These are phyloP conservation scores for Schizonepeta tenuifolia DNA, from an alignment of 257 asterid genomes.

Conservation along the genomic window DNA sequence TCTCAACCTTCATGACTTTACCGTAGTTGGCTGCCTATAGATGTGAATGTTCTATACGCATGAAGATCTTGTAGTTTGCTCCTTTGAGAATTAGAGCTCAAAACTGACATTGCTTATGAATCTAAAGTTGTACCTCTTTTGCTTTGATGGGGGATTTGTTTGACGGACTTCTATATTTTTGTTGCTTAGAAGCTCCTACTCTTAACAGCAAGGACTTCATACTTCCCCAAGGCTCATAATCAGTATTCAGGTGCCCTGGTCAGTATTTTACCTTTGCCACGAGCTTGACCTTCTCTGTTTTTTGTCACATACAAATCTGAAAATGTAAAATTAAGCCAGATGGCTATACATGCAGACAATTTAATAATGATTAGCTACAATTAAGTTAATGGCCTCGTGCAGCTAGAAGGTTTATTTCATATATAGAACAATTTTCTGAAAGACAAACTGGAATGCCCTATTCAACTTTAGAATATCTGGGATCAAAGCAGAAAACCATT, in stretches of 20 bases:
- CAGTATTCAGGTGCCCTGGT: slow-evolving; percentile 41
- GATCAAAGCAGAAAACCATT: too few relatives aligned
- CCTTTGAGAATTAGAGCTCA: not conserved
- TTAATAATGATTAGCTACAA: not conserved
- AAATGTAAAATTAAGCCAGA: not conserved
- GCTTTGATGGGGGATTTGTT: slow-evolving; percentile 14
- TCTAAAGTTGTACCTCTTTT: not conserved
- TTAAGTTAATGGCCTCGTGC: not conserved
- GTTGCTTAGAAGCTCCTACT: slow-evolving; percentile 50
- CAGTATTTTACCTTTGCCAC: slow-evolving; percentile 27
- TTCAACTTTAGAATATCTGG: not conserved
- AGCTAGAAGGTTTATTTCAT: not conserved
- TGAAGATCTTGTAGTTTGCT: slow-evolving; percentile 4
- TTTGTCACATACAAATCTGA: slow-evolving; percentile 21
- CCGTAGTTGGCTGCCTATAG: not conserved
- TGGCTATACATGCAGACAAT: slow-evolving; percentile 8
- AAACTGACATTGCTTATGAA: not conserved
- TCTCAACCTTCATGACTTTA: not conserved
- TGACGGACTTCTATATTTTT: not conserved
- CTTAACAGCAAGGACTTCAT: slow-evolving; percentile 37
- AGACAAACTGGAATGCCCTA: not conserved
- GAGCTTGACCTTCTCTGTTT: slow-evolving; percentile 18
- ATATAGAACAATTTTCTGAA: not conserved
- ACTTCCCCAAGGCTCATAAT: slow-evolving; percentile 36
- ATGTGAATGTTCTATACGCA: not conserved